Base-by-base conservation (phyloP, 495 filamentous ascomycete genomes). In the Aspergillus sclerotiicarbonarius region DNA sequence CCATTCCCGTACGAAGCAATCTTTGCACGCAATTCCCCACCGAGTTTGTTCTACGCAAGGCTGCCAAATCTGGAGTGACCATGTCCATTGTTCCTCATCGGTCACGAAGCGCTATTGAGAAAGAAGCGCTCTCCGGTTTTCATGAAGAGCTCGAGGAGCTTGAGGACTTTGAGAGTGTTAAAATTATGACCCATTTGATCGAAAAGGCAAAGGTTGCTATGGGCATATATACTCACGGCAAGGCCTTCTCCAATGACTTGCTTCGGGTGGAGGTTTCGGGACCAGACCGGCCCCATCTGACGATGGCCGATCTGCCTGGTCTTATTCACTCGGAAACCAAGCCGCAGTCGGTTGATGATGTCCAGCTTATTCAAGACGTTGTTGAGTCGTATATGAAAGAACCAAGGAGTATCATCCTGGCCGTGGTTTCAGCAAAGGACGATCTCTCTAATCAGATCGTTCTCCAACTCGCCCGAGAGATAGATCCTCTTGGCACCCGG, bases 11-110 rank as follows among this genome's bases (percentile, higher is more conserved):
- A 0, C 76, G 76, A 30, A 76, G 77, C 53, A 80, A 66, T 45
- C 67, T 85, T 0, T 84, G 81, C 59, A 85, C 84, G 1, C 66
- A 81, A 31, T 86, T 86, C 59, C 76, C 82, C 9, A 86, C 79
- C 1, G 81, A 87, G 57, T 56, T 87, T 8, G 67, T 86, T 19
- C 78, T 86, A 12, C 79, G 83, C 0, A 72, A 78, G 35, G 58
- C 59, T 29, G 33, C 64, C 1, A 21, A 75, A 8, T 52, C 57
- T 10, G 62, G 61, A 4, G 65, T 77, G 15, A 51, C 50, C 3
- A 73, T 80, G 12, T 71, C 60, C 6, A 79, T 82, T 52, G 65
- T 75, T 4, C 71, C 76, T 13, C 58, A 70, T 21, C 51, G 54
- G 0, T 64, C 61, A 15, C 68, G 68, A 30, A 62, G 58, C 10